phyloP scores from a whole-genome alignment of 2,329 filamentous ascomycete genomes.

The Fusarium aywerte region DNA sequence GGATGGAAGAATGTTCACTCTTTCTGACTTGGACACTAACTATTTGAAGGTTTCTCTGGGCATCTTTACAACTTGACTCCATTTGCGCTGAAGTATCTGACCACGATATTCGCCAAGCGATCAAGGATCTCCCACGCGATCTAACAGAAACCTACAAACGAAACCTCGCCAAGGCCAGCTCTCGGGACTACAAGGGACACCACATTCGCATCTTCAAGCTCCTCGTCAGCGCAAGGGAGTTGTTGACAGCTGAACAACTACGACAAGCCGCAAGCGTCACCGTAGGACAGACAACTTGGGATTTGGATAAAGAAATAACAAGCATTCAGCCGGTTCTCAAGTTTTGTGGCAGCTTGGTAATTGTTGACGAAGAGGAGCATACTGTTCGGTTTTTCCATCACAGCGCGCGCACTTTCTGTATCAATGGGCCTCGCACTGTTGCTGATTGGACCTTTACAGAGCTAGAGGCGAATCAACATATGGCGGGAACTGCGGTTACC shows the following conservation, averaged over 20 bases:
- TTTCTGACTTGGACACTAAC: accelerated
- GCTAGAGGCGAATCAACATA: background rate
- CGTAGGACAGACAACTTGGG: slow-evolving; percentile 47
- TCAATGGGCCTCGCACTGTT: slow-evolving; percentile 34
- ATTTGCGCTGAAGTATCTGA: slow-evolving; percentile 53
- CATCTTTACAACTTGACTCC: slow-evolving; percentile 49
- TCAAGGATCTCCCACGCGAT: slow-evolving; percentile 47
- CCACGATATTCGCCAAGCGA: slow-evolving; percentile 48
- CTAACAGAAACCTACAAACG: slow-evolving; percentile 48
- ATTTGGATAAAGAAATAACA: slow-evolving; percentile 33
- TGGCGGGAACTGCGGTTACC: slow-evolving; percentile 8
- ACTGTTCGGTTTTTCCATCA: slow-evolving; percentile 50
- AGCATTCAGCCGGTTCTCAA: slow-evolving; percentile 41
- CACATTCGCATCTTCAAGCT: slow-evolving; percentile 49
- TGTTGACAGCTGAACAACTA: slow-evolving; percentile 50
- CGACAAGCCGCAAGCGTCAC: slow-evolving; percentile 53
- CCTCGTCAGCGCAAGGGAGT: slow-evolving; percentile 45
- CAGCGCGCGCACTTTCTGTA: slow-evolving; percentile 50
- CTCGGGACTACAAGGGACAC: slow-evolving; percentile 2
- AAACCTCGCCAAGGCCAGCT: slow-evolving; percentile 44
- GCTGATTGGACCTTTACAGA: background rate
- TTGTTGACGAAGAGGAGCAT: slow-evolving; percentile 47
- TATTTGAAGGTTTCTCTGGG: slow-evolving; percentile 49
- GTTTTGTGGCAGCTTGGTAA: slow-evolving; percentile 51
- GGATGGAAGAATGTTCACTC: accelerated